Conservation (phyloP, 441 rosid genomes). For the Rhodomyrtus psidioides region DNA sequence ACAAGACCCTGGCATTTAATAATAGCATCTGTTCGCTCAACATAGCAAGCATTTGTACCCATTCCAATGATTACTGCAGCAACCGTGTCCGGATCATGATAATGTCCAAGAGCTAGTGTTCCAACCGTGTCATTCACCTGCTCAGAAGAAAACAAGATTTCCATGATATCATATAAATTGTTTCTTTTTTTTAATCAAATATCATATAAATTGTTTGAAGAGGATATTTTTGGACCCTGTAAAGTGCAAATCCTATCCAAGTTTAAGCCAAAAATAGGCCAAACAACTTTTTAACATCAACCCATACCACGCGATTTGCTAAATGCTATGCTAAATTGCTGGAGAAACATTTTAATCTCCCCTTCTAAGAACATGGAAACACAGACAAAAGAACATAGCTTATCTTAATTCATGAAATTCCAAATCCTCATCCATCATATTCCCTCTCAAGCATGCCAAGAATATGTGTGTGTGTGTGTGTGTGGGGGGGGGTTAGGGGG, state of each 20-base stretch:
- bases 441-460: not conserved
- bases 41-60: slow-evolving; percentile 92
- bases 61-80: slow-evolving; percentile 90
- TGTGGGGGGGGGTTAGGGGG: not conserved
- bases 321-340: not conserved
- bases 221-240: not conserved
- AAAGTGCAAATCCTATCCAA: not conserved
- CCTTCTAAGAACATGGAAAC: not conserved
- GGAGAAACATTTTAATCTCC: not conserved
- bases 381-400: not conserved
- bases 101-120: slow-evolving; percentile 84
- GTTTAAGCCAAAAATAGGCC: not conserved
- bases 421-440: not conserved
- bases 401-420: not conserved
- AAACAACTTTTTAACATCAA: not conserved
- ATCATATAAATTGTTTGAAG: not conserved
- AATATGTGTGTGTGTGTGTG: not conserved
- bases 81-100: slow-evolving; percentile 80
- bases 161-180: not conserved
- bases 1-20: slow-evolving; percentile 84
- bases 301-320: not conserved
- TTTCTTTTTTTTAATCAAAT: too few species aligned
- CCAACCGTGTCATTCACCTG: slow-evolving; percentile 98
- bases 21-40: slow-evolving; percentile 83
- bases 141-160: slow-evolving; percentile 8